Evolutionary conservation across 306 rosid species (phyloP).

Genomic region (Potentilla sterilis): DNA sequence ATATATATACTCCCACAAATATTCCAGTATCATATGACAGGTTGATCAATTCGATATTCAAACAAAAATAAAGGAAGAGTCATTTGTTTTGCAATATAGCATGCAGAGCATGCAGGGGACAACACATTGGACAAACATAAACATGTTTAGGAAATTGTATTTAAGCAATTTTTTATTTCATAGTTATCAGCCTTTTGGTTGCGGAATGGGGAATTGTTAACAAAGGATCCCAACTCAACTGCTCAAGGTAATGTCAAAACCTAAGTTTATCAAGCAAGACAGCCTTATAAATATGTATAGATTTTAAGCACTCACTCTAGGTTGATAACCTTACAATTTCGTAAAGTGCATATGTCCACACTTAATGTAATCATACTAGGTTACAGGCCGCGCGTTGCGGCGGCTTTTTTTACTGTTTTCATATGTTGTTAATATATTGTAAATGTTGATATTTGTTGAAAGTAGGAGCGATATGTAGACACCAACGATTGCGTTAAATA

Average conservation of each 20-base stretch:
- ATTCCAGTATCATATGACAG: background rate
- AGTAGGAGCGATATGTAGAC: no score
- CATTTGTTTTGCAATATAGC: background rate
- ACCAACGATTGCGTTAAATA: no score
- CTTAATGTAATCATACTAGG: slow-evolving; percentile 5
- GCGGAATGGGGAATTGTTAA: slow-evolving; percentile 9
- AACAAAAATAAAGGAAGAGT: background rate
- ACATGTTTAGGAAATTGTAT: background rate
- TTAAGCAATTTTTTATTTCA: background rate
- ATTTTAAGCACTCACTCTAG: background rate
- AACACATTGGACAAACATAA: background rate
- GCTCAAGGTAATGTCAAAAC: slow-evolving; percentile 1
- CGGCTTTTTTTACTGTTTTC: no score
- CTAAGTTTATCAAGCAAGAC: background rate
- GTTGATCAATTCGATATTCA: background rate
- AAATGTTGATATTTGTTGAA: no score
- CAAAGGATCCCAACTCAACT: background rate
- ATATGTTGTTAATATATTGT: no score
- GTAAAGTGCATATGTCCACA: background rate
- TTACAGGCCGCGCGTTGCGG: no score
- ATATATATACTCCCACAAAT: background rate
- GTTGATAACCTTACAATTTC: background rate
- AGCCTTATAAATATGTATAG: background rate
- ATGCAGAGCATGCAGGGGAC: background rate
- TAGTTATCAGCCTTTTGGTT: background rate